Evolutionary conservation across 1,284 basidiomycete genomes (phyloP).

Genomic region (Rhodofomes roseus): DNA sequence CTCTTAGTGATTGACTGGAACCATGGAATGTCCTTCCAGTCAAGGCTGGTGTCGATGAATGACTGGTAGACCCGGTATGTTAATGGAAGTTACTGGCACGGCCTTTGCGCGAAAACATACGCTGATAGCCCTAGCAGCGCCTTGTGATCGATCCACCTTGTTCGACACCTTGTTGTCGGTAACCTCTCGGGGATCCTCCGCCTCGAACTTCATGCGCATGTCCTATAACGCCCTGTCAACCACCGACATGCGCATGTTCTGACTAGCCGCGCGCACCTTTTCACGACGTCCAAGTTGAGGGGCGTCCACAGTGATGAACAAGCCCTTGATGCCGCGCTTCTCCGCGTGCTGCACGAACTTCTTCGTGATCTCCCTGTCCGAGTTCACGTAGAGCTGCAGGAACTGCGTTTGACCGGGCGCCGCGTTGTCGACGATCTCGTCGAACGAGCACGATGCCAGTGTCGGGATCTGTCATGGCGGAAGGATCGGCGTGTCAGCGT

Average conservation of each 20-base stretch:
- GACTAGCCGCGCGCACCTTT: conserved; percentile 28
- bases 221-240: conserved; percentile 41
- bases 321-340: conserved; percentile 75
- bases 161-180: not conserved
- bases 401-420: conserved; percentile 74
- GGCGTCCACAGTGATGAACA: conserved; percentile 95
- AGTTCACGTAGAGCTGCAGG: conserved; percentile 86
- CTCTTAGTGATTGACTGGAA: conserved; percentile 88
- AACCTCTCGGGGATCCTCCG: conserved; percentile 27
- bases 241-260: not conserved
- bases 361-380: conserved; percentile 78
- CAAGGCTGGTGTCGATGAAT: conserved; percentile 90
- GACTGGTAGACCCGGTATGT: conserved; percentile 44
- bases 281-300: conserved; percentile 89
- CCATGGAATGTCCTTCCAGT: conserved; percentile 87
- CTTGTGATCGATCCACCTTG: conserved; percentile 36
- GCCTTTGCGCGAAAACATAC: conserved; percentile 13
- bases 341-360: conserved; percentile 85
- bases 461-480: conserved; percentile 59
- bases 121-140: conserved; percentile 29
- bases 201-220: conserved; percentile 92
- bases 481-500: not conserved
- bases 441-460: conserved; percentile 84
- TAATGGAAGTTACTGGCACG: not conserved
- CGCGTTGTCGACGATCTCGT: conserved; percentile 81